Evolutionary conservation across 352 stramenopile genomes (phyloP).

Genomic region (Phytophthora hibernalis): DNA sequence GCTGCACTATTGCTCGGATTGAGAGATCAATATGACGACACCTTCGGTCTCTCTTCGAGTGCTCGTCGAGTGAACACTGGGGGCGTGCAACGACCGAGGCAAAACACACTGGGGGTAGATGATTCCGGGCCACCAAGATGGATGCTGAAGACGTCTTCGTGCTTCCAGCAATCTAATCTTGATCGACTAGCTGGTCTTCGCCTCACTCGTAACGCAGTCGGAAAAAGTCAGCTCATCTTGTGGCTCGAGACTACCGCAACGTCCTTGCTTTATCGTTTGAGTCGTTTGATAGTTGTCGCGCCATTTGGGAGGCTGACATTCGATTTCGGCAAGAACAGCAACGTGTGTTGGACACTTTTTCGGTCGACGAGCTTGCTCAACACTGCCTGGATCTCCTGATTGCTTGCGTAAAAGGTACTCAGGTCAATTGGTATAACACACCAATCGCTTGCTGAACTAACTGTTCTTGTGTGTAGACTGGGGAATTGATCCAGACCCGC

Average conservation of each 20-base stretch:
- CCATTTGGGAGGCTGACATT: constrained; percentile 54
- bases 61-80: constrained; percentile 33
- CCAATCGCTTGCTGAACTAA: neutral
- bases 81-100: neutral
- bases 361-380: constrained; percentile 51
- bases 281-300: constrained; percentile 58
- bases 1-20: constrained; percentile 61
- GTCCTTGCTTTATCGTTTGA: constrained; percentile 42
- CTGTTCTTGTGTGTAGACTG: constrained; percentile 53
- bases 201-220: constrained; percentile 41
- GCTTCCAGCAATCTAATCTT: constrained; percentile 65
- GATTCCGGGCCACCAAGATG: constrained; percentile 55
- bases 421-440: neutral
- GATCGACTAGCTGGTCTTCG: constrained; percentile 52
- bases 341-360: constrained; percentile 37
- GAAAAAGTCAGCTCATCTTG: constrained; percentile 54
- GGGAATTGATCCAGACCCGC: constrained; percentile 65
- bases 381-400: constrained; percentile 63
- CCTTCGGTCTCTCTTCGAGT: constrained; percentile 57
- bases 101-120: neutral
- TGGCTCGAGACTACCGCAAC: constrained; percentile 56
- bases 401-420: constrained; percentile 60
- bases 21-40: constrained; percentile 68
- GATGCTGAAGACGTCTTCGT: constrained; percentile 62
- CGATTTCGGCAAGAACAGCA: constrained; percentile 32